Evolutionary conservation across 2,329 filamentous ascomycete genomes (phyloP), one percentile per base, ranked within the genome.

Genomic region (Pestalotiopsis sp.): DNA sequence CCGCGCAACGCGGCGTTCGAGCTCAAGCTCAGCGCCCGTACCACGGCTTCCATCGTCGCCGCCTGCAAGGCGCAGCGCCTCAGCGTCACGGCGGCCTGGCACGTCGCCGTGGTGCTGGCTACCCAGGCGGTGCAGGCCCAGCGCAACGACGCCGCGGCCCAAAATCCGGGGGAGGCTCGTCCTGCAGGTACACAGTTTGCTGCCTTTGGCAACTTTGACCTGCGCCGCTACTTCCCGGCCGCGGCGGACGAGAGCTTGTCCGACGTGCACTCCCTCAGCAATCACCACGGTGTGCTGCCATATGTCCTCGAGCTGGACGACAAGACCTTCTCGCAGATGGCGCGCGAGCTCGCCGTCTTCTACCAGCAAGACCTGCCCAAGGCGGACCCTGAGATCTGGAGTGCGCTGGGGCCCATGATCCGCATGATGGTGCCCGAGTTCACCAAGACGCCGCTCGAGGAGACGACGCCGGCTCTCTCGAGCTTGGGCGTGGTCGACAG

Each of bases 321-420:
- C 66, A 70, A 70, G 61, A 68, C 60, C 0, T 70, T 70, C 56
- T 25, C 60, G 31, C 49, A 70, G 23, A 6, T 70, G 56, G 45
- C 49, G 31, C 66, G 66, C n/a, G 68, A 70, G 68, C 61, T 68
- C 27, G 66, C 23, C 5, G 49, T 52, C 0, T 70, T 68, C 25
- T 70, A 70, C 61, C 39, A 31, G 14, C 68, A 70, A 14, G 68
- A 70, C 41, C 23, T 70, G 27, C 66, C 68, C 13, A 36, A 57
- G 68, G 56, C 68, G 4, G 66, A 70, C 6, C 25, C 68, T 41
- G 66, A 70, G 52, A 27, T 70, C 6, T 70, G 68, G 68, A 70
- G 68, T 25, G 68, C 68, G 56, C 60, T 70, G 56, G 66, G 68
- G 17, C 68, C 68, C n/a, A 70, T 70, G 68, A 62, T 70, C 39